These are phyloP conservation scores for Vanderwaltozyma verrucispora DNA, from an alignment of 805 yeast species.

Conservation along the genomic window DNA sequence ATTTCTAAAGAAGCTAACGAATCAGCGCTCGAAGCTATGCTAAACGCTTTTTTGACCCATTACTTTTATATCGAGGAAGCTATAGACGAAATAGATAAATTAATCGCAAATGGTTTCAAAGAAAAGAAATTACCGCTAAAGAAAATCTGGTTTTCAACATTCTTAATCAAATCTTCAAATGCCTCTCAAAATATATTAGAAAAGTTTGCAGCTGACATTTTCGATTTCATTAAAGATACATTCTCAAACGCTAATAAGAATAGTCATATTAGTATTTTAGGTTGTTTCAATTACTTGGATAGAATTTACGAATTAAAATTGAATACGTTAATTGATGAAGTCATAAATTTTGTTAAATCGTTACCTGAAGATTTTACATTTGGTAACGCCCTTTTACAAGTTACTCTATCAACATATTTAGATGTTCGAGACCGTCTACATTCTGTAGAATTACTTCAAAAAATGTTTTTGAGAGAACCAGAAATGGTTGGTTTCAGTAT, in stretches of 20 bases:
- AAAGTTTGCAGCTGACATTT: constrained; percentile 16
- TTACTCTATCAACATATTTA: constrained; percentile 34
- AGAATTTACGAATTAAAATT: constrained; percentile 7
- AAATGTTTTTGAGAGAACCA: constrained; percentile 30
- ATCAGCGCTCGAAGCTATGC: constrained; percentile 38
- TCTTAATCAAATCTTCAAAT: constrained; percentile 20
- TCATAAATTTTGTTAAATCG: constrained; percentile 5
- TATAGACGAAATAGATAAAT: constrained; percentile 21
- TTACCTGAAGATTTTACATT: constrained; percentile 11
- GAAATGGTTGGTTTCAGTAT: constrained; percentile 35
- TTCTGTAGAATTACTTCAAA: constrained; percentile 27
- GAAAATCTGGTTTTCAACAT: constrained; percentile 53
- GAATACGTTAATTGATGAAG: constrained; percentile 4
- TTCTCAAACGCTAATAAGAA: constrained; percentile 30
- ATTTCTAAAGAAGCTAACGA: constrained; percentile 73
- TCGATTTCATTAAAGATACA: constrained; percentile 27
- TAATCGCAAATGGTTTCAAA: constrained; percentile 46
- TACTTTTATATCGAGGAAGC: constrained; percentile 26
- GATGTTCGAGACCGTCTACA: constrained; percentile 27
- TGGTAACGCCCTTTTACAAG: constrained; percentile 43
- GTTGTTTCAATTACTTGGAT: constrained; percentile 17
- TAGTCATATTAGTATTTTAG: constrained; percentile 29
- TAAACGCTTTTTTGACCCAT: constrained; percentile 41
- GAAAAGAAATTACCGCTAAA: constrained; percentile 56
- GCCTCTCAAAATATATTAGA: constrained; percentile 32